Percentiles rank a stretch among this genome's conserved stretches.
Evolutionary conservation across 192 early-diverging fungal genomes (phyloP).

Genomic region (Coemansia sp.): DNA sequence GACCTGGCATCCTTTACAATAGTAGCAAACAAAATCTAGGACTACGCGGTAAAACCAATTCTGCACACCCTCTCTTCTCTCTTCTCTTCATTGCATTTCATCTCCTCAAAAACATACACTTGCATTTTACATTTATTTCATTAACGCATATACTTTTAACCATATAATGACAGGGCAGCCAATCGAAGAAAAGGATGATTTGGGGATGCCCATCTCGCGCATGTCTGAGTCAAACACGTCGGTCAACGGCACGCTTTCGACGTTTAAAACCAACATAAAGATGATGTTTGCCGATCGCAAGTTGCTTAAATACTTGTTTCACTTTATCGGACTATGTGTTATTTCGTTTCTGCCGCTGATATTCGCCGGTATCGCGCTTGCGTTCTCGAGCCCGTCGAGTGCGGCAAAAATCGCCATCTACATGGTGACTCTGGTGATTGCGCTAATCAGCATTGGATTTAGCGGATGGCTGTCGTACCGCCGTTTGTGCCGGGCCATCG

Average conservation of each 20-base stretch:
- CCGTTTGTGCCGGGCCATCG: constrained; percentile 21
- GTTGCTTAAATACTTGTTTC: constrained; percentile 14
- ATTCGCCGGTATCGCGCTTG: constrained; percentile 34
- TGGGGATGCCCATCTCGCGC: background rate
- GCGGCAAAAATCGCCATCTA: constrained; percentile 35
- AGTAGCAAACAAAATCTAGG: background rate
- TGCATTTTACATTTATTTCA: background rate
- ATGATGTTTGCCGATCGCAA: constrained; percentile 16
- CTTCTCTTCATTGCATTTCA: constrained; percentile 1
- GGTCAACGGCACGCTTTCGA: background rate
- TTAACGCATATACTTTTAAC: no score
- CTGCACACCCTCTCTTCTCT: background rate
- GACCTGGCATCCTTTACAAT: background rate
- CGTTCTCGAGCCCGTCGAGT: constrained; percentile 23
- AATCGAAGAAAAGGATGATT: background rate
- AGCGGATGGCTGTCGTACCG: constrained; percentile 23
- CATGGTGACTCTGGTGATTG: constrained; percentile 19
- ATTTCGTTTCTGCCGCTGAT: constrained; percentile 37
- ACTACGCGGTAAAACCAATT: background rate
- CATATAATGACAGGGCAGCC: background rate
- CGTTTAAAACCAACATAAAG: constrained; percentile 3
- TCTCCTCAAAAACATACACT: background rate
- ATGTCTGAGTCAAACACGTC: background rate
- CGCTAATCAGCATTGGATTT: constrained; percentile 32
- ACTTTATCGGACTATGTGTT: constrained; percentile 18